Percentiles rank a stretch among this genome's conserved stretches.
Conservation (phyloP, 371 early-diverging fungal genomes). For the Lichtheimia corymbifera region DNA sequence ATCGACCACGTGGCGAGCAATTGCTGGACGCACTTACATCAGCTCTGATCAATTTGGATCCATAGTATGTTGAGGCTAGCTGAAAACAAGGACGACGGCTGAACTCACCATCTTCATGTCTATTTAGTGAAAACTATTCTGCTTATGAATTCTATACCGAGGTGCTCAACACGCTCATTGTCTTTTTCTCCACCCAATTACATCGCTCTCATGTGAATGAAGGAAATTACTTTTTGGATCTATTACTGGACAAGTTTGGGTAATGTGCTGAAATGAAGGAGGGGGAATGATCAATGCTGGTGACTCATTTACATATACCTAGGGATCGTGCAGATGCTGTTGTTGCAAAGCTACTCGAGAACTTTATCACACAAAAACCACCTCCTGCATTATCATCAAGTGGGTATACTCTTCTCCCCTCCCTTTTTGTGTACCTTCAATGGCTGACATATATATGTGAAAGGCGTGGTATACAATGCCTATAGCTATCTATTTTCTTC, state of each 20-base stretch:
- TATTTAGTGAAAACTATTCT: slow-evolving; percentile 50
- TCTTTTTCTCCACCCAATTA: slow-evolving; percentile 67
- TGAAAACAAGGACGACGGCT: not conserved
- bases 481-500: slow-evolving; percentile 69
- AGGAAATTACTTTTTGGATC: slow-evolving; percentile 65
- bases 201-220: slow-evolving; percentile 45
- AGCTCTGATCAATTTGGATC: slow-evolving; percentile 62
- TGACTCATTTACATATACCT: not conserved
- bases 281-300: too few relatives aligned
- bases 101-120: not conserved
- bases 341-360: slow-evolving; percentile 58
- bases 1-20: slow-evolving; percentile 55
- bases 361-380: slow-evolving; percentile 62
- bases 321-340: slow-evolving; percentile 62
- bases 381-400: slow-evolving; percentile 61
- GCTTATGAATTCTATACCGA: slow-evolving; percentile 76
- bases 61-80: slow-evolving; percentile 42
- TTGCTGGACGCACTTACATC: slow-evolving; percentile 61
- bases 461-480: slow-evolving; percentile 68
- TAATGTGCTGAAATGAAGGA: slow-evolving; percentile 11
- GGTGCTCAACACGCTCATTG: slow-evolving; percentile 61
- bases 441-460: not conserved
- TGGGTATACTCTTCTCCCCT: slow-evolving; percentile 9
- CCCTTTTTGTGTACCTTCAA: not conserved
- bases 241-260: slow-evolving; percentile 58